Evolutionary conservation across 768 basidiomycete genomes (phyloP).

Genomic region (Kwoniella sp.): DNA sequence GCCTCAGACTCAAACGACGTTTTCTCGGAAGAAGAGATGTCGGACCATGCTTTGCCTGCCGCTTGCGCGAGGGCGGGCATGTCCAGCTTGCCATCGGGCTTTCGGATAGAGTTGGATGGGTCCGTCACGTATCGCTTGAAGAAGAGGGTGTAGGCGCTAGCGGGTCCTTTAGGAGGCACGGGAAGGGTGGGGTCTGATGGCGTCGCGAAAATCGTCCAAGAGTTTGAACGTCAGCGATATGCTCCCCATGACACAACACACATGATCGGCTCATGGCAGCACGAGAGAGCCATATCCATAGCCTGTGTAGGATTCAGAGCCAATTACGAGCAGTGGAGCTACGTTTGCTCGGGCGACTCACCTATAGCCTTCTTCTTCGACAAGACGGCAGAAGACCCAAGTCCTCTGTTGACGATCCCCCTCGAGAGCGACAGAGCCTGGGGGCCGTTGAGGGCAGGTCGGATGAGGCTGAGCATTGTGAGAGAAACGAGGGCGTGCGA

Average conservation of each 20-base stretch:
- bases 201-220: neutral
- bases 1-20: slow-evolving; percentile 20
- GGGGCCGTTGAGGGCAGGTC: slow-evolving; percentile 13
- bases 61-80: slow-evolving; percentile 14
- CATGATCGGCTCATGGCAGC: too few relatives aligned
- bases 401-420: neutral
- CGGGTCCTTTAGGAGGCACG: slow-evolving; percentile 26
- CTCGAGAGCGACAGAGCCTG: neutral
- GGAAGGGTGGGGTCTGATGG: slow-evolving; percentile 35
- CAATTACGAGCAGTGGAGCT: too few relatives aligned
- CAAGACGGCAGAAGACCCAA: slow-evolving; percentile 1
- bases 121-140: slow-evolving; percentile 35
- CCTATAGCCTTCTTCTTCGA: slow-evolving; percentile 28
- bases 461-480: slow-evolving; percentile 19
- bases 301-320: neutral
- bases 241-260: too few relatives aligned
- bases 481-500: neutral
- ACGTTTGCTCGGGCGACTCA: too few relatives aligned
- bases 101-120: slow-evolving; percentile 5
- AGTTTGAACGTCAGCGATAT: neutral
- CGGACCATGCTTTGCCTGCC: slow-evolving; percentile 30
- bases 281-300: too few relatives aligned
- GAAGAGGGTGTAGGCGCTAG: slow-evolving; percentile 37
- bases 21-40: slow-evolving; percentile 24
- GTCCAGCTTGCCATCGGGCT: slow-evolving; percentile 31